Evolutionary conservation across 306 rosid species (phyloP).

Genomic region (Rosa multiflora): DNA sequence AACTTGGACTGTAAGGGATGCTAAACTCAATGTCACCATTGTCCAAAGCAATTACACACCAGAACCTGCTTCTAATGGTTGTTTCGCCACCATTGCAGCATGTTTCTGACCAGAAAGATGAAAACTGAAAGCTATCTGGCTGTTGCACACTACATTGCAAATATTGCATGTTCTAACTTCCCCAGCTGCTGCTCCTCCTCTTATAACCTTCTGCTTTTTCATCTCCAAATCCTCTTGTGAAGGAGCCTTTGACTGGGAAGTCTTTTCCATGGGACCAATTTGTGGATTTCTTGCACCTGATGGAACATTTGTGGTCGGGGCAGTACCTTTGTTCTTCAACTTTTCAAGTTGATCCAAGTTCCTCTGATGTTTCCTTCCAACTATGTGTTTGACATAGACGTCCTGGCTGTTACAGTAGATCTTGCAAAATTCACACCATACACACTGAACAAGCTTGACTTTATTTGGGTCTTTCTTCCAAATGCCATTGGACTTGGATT

Average conservation of each 20-base stretch:
- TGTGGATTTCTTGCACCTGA: constrained; percentile 12
- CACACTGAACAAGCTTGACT: constrained; percentile 45
- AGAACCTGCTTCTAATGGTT: constrained; percentile 13
- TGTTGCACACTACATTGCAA: constrained; percentile 78
- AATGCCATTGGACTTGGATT: constrained; percentile 34
- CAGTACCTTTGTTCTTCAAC: constrained; percentile 10
- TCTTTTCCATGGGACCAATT: constrained; percentile 48
- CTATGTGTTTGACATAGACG: constrained; percentile 43
- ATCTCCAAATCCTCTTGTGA: constrained; percentile 39
- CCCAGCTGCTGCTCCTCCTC: constrained; percentile 43
- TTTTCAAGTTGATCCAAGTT: constrained; percentile 41
- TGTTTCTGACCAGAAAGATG: constrained; percentile 75
- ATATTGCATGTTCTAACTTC: constrained; percentile 43
- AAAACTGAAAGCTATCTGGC: constrained; percentile 40
- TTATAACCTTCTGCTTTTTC: constrained; percentile 54
- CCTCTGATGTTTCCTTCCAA: constrained; percentile 68
- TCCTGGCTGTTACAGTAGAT: constrained; percentile 56
- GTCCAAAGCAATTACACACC: background rate
- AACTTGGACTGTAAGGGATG: background rate
- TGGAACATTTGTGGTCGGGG: constrained; percentile 12
- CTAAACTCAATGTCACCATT: background rate
- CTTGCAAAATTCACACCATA: constrained; percentile 67
- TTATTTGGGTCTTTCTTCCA: constrained; percentile 41
- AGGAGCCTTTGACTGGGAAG: constrained; percentile 11
- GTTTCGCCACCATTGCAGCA: constrained; percentile 48